A percentile compares a stretch with the other conserved stretches of the same genome.
These are phyloP conservation scores for Colletotrichum sansevieriae DNA, from an alignment of 2,329 filamentous ascomycete species.

Conservation along the genomic window DNA sequence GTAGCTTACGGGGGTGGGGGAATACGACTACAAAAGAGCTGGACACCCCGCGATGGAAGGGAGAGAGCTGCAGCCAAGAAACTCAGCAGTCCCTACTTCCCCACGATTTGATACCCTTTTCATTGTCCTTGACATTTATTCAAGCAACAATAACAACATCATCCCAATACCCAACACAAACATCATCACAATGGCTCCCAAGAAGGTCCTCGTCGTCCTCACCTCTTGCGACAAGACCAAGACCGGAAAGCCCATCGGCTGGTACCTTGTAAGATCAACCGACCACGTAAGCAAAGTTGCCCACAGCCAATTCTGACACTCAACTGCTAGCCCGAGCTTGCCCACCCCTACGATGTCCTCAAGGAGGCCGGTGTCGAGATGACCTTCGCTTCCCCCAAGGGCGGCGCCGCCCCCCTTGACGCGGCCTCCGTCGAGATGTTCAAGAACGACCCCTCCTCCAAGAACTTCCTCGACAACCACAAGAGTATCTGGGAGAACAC, in stretches of 20 bases:
- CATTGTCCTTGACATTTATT: background rate
- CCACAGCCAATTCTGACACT: background rate
- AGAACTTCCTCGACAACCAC: slow-evolving; percentile 68
- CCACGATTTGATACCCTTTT: slow-evolving; percentile 13
- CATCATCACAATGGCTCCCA: slow-evolving; percentile 52
- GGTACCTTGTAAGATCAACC: slow-evolving; percentile 71
- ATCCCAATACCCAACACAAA: background rate
- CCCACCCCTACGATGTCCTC: slow-evolving; percentile 74
- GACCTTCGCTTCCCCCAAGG: slow-evolving; percentile 71
- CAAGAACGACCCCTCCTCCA: slow-evolving; percentile 64
- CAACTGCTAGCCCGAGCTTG: slow-evolving; percentile 66
- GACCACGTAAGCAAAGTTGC: background rate
- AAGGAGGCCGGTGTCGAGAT: slow-evolving; percentile 63
- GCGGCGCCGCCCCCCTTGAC: slow-evolving; percentile 73
- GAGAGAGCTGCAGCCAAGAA: fast-evolving
- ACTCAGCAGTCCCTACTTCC: background rate
- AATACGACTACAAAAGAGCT: slow-evolving; percentile 33
- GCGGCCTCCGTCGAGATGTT: slow-evolving; percentile 67
- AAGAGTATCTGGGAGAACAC: slow-evolving; percentile 74
- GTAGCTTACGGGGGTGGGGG: slow-evolving; percentile 15
- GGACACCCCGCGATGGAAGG: slow-evolving; percentile 6
- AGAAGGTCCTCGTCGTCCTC: slow-evolving; percentile 79
- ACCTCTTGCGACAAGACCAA: slow-evolving; percentile 69
- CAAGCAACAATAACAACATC: background rate
- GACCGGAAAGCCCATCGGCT: slow-evolving; percentile 72